Evolutionary conservation across 192 early-diverging fungal genomes (phyloP).

Genomic region (Spizellomyces punctatus): DNA sequence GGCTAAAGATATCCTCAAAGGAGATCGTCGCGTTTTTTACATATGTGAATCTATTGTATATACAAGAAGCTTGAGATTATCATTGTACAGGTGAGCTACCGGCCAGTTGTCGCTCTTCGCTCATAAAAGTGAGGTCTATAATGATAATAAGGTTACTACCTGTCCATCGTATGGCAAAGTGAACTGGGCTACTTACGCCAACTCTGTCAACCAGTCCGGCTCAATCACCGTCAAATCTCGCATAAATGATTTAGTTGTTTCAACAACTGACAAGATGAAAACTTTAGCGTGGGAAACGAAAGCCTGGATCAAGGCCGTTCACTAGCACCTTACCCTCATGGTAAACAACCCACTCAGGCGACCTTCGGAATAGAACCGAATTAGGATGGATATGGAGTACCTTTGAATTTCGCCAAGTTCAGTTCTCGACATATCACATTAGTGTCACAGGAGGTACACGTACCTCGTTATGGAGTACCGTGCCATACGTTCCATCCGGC

Average conservation of each 20-base stretch:
- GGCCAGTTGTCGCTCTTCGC: slow-evolving; percentile 2
- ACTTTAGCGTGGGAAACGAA: not conserved
- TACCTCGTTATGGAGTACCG: slow-evolving; percentile 64
- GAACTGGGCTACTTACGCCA: slow-evolving; percentile 32
- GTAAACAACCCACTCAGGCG: slow-evolving; percentile 53
- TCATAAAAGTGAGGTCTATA: slow-evolving; percentile 34
- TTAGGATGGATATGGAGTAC: slow-evolving; percentile 47
- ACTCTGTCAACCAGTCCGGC: slow-evolving; percentile 53
- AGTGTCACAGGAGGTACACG: not conserved
- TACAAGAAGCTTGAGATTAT: too few species aligned
- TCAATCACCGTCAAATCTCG: slow-evolving; percentile 50
- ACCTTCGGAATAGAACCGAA: slow-evolving; percentile 51
- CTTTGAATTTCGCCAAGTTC: slow-evolving; percentile 1
- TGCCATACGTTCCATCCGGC: slow-evolving; percentile 68
- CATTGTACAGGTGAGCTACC: not conserved
- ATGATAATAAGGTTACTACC: not conserved
- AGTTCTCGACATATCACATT: not conserved
- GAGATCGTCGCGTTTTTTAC: too few species aligned
- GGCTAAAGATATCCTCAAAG: too few species aligned
- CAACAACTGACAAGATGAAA: slow-evolving; percentile 35
- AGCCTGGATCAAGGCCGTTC: not conserved
- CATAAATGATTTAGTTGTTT: slow-evolving; percentile 52
- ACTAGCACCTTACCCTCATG: slow-evolving; percentile 45
- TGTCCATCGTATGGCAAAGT: not conserved
- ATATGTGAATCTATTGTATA: too few species aligned